phyloP scores from a whole-genome alignment of 108 stramenopile species.

The Nitzschia palea region DNA sequence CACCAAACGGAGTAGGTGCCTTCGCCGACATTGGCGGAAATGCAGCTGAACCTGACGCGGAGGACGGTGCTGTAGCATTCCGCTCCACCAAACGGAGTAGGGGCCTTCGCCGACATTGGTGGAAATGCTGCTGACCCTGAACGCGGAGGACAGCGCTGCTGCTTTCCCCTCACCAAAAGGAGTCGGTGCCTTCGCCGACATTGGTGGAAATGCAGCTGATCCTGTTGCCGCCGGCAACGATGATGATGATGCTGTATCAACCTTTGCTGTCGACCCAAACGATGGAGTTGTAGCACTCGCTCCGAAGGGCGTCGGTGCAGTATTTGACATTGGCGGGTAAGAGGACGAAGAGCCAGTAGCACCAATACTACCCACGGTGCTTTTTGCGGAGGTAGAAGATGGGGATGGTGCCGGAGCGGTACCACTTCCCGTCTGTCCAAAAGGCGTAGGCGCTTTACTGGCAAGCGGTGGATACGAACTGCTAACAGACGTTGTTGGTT shows the following conservation, averaged over 20 bases:
- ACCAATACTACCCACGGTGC: too few species aligned
- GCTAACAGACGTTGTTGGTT: constrained; percentile 33
- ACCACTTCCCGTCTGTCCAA: too few species aligned
- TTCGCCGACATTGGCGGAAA: constrained; percentile 64
- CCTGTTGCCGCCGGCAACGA: neutral
- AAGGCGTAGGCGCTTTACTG: constrained; percentile 12
- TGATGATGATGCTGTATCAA: neutral
- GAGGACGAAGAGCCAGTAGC: too few species aligned
- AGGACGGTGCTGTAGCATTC: neutral
- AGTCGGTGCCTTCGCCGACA: constrained; percentile 48
- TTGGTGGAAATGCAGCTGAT: constrained; percentile 48
- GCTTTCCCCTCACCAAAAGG: constrained; percentile 18
- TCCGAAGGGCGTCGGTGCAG: constrained; percentile 41
- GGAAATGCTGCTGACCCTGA: constrained; percentile 27
- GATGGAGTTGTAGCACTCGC: neutral
- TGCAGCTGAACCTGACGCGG: constrained; percentile 25
- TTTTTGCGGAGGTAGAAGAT: too few species aligned
- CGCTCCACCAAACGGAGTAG: constrained; percentile 35
- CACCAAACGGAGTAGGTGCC: constrained; percentile 62
- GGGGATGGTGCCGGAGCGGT: too few species aligned
- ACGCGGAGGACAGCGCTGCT: neutral
- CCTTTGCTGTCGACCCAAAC: neutral
- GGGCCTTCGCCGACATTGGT: constrained; percentile 41
- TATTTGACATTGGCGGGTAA: constrained; percentile 55
- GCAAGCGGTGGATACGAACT: constrained; percentile 12